Base-by-base conservation (phyloP, 148 eudicot genomes). In the Linanthus parryae region DNA sequence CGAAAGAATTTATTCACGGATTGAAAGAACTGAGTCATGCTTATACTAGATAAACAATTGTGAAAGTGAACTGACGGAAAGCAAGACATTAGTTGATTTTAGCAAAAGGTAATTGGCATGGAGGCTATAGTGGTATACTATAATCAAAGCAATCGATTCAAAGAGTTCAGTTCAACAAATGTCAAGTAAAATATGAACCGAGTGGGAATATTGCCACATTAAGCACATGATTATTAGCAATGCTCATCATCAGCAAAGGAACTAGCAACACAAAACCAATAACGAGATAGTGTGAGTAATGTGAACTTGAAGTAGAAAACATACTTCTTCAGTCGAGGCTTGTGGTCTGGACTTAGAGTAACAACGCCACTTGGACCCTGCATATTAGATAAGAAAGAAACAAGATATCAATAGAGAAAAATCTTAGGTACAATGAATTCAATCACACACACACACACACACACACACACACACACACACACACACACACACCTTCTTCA, bases 321-420 rank as follows among this genome's bases (percentile, higher is more conserved):
- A 39, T 74, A 91, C 95, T 71, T 77, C 57, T 62, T 75, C 45
- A 60, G 65, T 52, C 51, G 35, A 52, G 73, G 56, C 50, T 59
- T 67, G 44, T 57, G 58, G 59, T 64, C 63, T 26, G 70, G 55
- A 49, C 11, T 31, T 31, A 11, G 35, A 31, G 5, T 31, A 31
- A 31, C 68, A 68, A 23, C 62, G 38, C 47, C 48, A 57, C 67
- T 73, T 58, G 68, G 65, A 41, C 51, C 80, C 97, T 85, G 70
- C 74, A 85, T 36, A 54, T 18, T 46, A 35, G 42, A 17, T 23
- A 36, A 9, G 46, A 26, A 38, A 43, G 5, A 5, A 31, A 5
- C 5, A 31, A 5, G 11, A 31, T 31, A 11, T 31, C 11, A 31
- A 31, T 31, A 31, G 35, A 31, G 2, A 42, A 4, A 17, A 16